Conservation (phyloP, 1,284 basidiomycete species). For the Apiotrichum akiyoshidainum region DNA sequence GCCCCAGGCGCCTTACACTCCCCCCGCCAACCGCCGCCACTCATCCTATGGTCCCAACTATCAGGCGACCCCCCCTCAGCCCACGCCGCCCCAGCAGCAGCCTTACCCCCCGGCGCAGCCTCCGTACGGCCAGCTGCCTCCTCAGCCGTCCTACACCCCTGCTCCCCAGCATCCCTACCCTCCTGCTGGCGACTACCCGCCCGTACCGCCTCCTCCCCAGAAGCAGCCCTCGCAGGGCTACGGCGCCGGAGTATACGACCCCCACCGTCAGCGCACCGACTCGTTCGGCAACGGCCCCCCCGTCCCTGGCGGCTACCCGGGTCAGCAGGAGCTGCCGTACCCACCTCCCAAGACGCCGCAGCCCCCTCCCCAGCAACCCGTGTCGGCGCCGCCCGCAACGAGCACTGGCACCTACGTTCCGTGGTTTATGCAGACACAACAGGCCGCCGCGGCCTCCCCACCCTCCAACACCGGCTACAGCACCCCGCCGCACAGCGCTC, state of each 20-base stretch:
- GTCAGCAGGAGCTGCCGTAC: not conserved
- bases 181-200: not conserved
- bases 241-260: not conserved
- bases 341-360: not conserved
- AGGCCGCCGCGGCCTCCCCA: constrained; percentile 21
- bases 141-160: constrained; percentile 3
- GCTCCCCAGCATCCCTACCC: constrained; percentile 1
- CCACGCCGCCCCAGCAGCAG: constrained; percentile 3
- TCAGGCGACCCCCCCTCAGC: not conserved
- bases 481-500: constrained; percentile 7
- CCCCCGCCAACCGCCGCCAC: not conserved
- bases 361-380: constrained; percentile 2
- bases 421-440: constrained; percentile 46
- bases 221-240: not conserved
- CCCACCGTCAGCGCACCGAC: constrained; percentile 2
- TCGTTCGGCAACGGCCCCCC: not conserved
- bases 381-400: constrained; percentile 8
- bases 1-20: constrained; percentile 3
- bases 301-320: not conserved
- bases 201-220: not conserved
- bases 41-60: not conserved
- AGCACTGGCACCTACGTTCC: constrained; percentile 36
- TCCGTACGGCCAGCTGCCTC: constrained; percentile 1
- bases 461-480: constrained; percentile 10
- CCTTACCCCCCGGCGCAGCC: not conserved